Evolutionary conservation across 1,284 basidiomycete genomes (phyloP).

Genomic region (Ceratorhiza oryzae-sativae): DNA sequence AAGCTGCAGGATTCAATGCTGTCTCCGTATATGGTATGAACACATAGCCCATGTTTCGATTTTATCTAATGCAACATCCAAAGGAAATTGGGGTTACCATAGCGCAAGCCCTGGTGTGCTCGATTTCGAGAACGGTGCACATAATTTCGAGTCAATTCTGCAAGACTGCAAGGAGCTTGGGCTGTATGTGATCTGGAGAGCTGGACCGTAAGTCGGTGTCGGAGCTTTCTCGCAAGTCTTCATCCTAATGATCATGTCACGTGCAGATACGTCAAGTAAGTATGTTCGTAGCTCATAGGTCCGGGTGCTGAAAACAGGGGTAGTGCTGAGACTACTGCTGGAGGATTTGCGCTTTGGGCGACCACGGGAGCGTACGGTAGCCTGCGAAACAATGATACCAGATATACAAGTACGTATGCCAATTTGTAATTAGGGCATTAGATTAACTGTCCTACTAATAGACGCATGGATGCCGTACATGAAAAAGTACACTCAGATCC

Average conservation of each 20-base stretch:
- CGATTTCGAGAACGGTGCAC: conserved; percentile 37
- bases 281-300: background rate
- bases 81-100: conserved; percentile 40
- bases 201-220: conserved; percentile 26
- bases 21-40: conserved; percentile 34
- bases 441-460: background rate
- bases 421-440: background rate
- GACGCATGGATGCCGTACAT: conserved; percentile 41
- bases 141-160: conserved; percentile 39
- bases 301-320: background rate
- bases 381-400: conserved; percentile 39
- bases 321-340: conserved; percentile 39
- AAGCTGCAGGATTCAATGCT: conserved; percentile 40
- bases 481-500: conserved; percentile 32
- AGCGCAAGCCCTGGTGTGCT: conserved; percentile 28
- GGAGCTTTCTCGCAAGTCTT: background rate
- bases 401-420: conserved; percentile 29
- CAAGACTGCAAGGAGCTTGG: conserved; percentile 37
- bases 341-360: conserved; percentile 40
- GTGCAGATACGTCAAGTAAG: conserved; percentile 34
- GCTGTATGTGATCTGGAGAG: conserved; percentile 38
- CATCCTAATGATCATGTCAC: background rate
- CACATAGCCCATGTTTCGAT: background rate
- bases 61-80: background rate
- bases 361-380: conserved; percentile 38